A percentile compares a stretch with the other conserved stretches of the same genome.
These are phyloP conservation scores for Umbelopsis isabellina DNA, from an alignment of 192 early-diverging fungal species.

Conservation along the genomic window DNA sequence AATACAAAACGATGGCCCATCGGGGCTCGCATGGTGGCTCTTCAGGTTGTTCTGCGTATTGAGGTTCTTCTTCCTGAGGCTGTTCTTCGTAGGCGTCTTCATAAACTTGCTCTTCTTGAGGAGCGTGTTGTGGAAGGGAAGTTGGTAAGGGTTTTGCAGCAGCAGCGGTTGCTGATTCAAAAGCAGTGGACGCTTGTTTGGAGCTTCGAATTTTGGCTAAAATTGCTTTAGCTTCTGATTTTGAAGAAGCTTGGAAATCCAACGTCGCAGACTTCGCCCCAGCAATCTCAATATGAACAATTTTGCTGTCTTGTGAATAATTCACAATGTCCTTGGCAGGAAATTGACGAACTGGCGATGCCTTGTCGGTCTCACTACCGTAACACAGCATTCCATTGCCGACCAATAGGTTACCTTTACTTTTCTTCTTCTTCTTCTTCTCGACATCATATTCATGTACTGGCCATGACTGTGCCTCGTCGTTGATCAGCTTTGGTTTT, in stretches of 20 bases:
- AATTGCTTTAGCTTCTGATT: slow-evolving; percentile 69
- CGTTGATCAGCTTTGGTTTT: slow-evolving; percentile 11
- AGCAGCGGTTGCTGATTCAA: not conserved
- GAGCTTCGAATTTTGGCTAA: slow-evolving; percentile 65
- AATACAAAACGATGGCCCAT: slow-evolving; percentile 70
- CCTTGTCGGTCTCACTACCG: slow-evolving; percentile 65
- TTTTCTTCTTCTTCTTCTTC: slow-evolving; percentile 78
- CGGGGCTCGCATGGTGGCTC: slow-evolving; percentile 32
- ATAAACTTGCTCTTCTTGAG: no score
- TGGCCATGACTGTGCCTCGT: slow-evolving; percentile 56
- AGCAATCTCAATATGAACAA: slow-evolving; percentile 63
- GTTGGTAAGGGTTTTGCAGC: not conserved
- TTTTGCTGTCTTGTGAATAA: slow-evolving; percentile 61
- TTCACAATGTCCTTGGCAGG: slow-evolving; percentile 58
- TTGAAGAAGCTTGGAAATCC: slow-evolving; percentile 65
- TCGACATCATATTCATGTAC: slow-evolving; percentile 58
- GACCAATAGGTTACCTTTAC: slow-evolving; percentile 65
- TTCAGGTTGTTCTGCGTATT: not conserved
- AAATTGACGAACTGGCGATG: slow-evolving; percentile 63
- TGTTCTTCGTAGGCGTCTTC: not conserved
- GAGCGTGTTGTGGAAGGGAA: not conserved
- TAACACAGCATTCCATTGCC: slow-evolving; percentile 64
- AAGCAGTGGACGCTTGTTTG: slow-evolving; percentile 48
- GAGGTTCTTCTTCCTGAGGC: slow-evolving; percentile 1
- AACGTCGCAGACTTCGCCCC: slow-evolving; percentile 59